A percentile compares a stretch with the other conserved stretches of the same genome.
phyloP scores from a whole-genome alignment of 176 grass and related monocot species.

The Coix lacrymajobi region DNA sequence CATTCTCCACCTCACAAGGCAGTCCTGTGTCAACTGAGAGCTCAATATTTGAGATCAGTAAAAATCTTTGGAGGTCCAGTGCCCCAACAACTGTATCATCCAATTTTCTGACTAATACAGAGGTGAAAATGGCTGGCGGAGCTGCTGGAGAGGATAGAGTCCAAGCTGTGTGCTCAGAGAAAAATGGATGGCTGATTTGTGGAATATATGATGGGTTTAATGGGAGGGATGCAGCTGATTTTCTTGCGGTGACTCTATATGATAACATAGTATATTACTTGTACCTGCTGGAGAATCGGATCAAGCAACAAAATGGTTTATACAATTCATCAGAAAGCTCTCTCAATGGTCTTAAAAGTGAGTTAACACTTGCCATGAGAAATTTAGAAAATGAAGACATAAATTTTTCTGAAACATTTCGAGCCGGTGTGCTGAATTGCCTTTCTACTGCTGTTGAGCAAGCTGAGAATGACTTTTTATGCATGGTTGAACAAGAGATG shows the following conservation, averaged over 20 bases:
- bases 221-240: slow-evolving; percentile 96
- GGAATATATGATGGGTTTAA: slow-evolving; percentile 99
- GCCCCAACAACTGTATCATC: slow-evolving; percentile 58
- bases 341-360: slow-evolving; percentile 45
- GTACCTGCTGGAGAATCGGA: slow-evolving; percentile 64
- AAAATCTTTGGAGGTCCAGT: slow-evolving; percentile 58
- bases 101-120: slow-evolving; percentile 75
- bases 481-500: slow-evolving; percentile 91
- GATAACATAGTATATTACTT: slow-evolving; percentile 89
- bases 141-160: slow-evolving; percentile 99
- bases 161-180: slow-evolving; percentile 98
- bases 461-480: slow-evolving; percentile 90
- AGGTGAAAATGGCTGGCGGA: slow-evolving; percentile 90
- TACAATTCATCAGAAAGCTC: slow-evolving; percentile 14
- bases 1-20: slow-evolving; percentile 45
- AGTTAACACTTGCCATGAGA: slow-evolving; percentile 64
- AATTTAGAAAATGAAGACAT: slow-evolving; percentile 54
- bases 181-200: slow-evolving; percentile 96
- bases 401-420: slow-evolving; percentile 54
- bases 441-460: slow-evolving; percentile 79
- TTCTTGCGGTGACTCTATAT: slow-evolving; percentile 87
- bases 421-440: slow-evolving; percentile 64
- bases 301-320: slow-evolving; percentile 50
- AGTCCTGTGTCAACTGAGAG: slow-evolving; percentile 40
- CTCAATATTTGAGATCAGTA: slow-evolving; percentile 58